These are phyloP conservation scores for Trichosporon sp. DNA, from an alignment of 1,284 basidiomycete species.

Conservation along the genomic window DNA sequence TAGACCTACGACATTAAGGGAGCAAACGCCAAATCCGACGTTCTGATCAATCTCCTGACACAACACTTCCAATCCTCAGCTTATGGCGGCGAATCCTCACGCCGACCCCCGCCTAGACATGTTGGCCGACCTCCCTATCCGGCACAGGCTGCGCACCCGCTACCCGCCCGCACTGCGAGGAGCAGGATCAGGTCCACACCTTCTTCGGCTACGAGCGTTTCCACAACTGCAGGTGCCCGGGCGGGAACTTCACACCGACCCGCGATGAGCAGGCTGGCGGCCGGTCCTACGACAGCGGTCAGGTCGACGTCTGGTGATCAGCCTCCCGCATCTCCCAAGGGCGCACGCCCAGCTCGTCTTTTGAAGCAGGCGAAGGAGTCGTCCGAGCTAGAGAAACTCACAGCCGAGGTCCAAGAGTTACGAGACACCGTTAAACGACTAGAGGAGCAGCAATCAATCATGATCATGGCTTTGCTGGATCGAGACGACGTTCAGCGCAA, in stretches of 20 bases:
- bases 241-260: background rate
- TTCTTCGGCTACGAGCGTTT: background rate
- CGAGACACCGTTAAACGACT: background rate
- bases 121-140: background rate
- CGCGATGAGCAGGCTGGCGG: background rate
- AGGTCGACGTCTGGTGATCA: no score
- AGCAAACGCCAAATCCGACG: conserved; percentile 36
- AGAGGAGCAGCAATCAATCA: background rate
- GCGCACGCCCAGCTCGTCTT: background rate
- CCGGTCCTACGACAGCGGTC: background rate
- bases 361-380: no score
- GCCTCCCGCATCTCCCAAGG: no score
- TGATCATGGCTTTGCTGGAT: background rate
- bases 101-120: background rate
- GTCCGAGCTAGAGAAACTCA: background rate
- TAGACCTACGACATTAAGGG: conserved; percentile 43
- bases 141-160: background rate
- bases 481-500: background rate
- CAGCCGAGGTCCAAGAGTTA: background rate
- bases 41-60: conserved; percentile 30
- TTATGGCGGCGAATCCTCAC: conserved; percentile 3
- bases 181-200: background rate
- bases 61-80: conserved; percentile 28
- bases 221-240: background rate
- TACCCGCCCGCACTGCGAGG: background rate